Conservation (phyloP, 1,139 yeast species). For the Kluyveromyces sp. region DNA sequence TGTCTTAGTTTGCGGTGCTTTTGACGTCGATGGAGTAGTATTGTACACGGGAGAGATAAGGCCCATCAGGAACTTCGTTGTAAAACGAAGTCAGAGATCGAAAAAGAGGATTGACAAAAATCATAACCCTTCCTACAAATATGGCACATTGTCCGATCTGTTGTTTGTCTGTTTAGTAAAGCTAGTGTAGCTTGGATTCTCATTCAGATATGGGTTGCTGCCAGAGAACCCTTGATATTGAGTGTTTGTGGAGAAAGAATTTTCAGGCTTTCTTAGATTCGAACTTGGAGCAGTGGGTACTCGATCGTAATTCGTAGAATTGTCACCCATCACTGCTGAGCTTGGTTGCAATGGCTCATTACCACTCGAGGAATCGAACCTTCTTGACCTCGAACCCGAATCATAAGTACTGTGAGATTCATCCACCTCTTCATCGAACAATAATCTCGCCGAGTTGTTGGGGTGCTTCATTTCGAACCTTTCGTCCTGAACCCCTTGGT, state of each 20-base stretch:
- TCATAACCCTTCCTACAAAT: not conserved
- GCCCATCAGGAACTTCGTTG: not conserved
- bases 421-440: conserved; percentile 28
- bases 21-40: not conserved
- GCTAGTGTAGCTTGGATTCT: conserved; percentile 5
- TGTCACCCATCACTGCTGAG: conserved; percentile 32
- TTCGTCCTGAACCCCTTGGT: conserved; percentile 39
- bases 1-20: not conserved
- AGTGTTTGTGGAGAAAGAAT: conserved; percentile 20
- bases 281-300: conserved; percentile 16
- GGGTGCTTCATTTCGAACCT: conserved; percentile 10
- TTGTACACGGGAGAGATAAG: not conserved
- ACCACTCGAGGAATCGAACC: conserved; percentile 11
- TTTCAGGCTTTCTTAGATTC: conserved; percentile 27
- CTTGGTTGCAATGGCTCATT: conserved; percentile 30
- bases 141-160: conserved; percentile 2
- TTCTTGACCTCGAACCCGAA: conserved; percentile 12
- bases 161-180: conserved; percentile 1
- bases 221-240: conserved; percentile 12
- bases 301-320: conserved; percentile 10
- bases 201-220: conserved; percentile 10
- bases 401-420: conserved; percentile 19
- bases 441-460: conserved; percentile 15
- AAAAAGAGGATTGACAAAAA: not conserved
- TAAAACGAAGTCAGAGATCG: not conserved